Percentiles rank a stretch among this genome's conserved stretches.
phyloP scores from a whole-genome alignment of 192 early-diverging fungal genomes.

The Kickxella alabastrina region DNA sequence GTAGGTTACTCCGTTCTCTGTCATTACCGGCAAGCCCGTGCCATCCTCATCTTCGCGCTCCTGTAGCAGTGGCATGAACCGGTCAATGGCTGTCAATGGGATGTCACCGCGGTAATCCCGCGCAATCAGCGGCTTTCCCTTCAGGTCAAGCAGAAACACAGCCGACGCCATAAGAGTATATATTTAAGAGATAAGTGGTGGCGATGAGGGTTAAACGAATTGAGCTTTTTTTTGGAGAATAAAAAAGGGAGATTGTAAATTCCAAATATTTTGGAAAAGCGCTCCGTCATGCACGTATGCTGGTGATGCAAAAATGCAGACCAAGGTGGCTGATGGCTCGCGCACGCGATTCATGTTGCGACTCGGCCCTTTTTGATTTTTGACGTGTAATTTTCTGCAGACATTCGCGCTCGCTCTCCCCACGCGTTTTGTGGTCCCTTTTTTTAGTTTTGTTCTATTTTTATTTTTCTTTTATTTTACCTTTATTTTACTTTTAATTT shows the following conservation, averaged over 20 bases:
- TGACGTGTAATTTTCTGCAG: too few species aligned
- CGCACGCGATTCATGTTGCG: too few species aligned
- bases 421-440: background rate
- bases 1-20: conserved; percentile 93
- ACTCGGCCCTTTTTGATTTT: too few species aligned
- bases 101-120: conserved; percentile 98
- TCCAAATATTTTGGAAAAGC: background rate
- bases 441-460: background rate
- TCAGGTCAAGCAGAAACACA: conserved; percentile 93
- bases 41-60: conserved; percentile 93
- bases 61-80: conserved; percentile 94
- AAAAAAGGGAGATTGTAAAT: background rate
- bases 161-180: conserved; percentile 56
- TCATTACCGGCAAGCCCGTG: conserved; percentile 83
- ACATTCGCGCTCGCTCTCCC: too few species aligned
- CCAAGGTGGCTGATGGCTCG: too few species aligned
- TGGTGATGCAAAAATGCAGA: conserved; percentile 1
- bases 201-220: too few species aligned
- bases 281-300: too few species aligned
- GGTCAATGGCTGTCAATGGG: conserved; percentile 91
- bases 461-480: background rate
- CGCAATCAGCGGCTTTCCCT: conserved; percentile 98
- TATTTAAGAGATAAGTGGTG: too few species aligned
- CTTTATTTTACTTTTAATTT: background rate
- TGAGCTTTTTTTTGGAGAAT: too few species aligned